A percentile compares a stretch with the other conserved stretches of the same genome.
Evolutionary conservation across 805 yeast genomes (phyloP).

Genomic region (Diddensiella caesifluorescens): DNA sequence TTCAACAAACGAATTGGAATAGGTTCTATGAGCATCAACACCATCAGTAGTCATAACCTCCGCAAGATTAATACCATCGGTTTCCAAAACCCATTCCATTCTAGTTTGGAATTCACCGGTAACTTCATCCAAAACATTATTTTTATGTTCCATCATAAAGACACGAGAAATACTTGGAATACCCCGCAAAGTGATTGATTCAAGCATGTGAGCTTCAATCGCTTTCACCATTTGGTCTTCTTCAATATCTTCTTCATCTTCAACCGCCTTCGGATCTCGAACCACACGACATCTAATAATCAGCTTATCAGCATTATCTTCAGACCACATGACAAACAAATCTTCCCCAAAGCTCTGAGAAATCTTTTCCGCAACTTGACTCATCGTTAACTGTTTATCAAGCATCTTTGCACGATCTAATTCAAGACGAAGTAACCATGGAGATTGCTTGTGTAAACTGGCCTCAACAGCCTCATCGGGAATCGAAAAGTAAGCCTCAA

Average conservation of each 20-base stretch:
- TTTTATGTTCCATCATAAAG: slow-evolving; percentile 47
- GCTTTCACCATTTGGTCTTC: slow-evolving; percentile 95
- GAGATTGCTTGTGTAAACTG: slow-evolving; percentile 89
- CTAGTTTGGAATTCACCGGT: slow-evolving; percentile 84
- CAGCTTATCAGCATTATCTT: slow-evolving; percentile 95
- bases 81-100: slow-evolving; percentile 97
- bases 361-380: slow-evolving; percentile 94
- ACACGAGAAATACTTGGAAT: slow-evolving; percentile 88
- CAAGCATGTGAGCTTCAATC: slow-evolving; percentile 94
- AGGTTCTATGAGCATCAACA: slow-evolving; percentile 83
- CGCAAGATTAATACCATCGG: slow-evolving; percentile 95
- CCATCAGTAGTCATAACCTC: slow-evolving; percentile 95
- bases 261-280: slow-evolving; percentile 89
- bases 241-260: slow-evolving; percentile 90
- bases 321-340: slow-evolving; percentile 96
- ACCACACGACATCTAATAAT: slow-evolving; percentile 97
- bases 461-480: slow-evolving; percentile 97
- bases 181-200: slow-evolving; percentile 92
- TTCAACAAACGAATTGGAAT: slow-evolving; percentile 96
- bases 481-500: slow-evolving; percentile 93
- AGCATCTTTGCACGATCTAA: slow-evolving; percentile 98
- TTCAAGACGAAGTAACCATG: slow-evolving; percentile 95
- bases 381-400: slow-evolving; percentile 96
- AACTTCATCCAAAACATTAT: slow-evolving; percentile 47
- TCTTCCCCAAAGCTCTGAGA: slow-evolving; percentile 91